Evolutionary conservation across 768 basidiomycete species (phyloP).

Genomic region (Leccinum boreale): DNA sequence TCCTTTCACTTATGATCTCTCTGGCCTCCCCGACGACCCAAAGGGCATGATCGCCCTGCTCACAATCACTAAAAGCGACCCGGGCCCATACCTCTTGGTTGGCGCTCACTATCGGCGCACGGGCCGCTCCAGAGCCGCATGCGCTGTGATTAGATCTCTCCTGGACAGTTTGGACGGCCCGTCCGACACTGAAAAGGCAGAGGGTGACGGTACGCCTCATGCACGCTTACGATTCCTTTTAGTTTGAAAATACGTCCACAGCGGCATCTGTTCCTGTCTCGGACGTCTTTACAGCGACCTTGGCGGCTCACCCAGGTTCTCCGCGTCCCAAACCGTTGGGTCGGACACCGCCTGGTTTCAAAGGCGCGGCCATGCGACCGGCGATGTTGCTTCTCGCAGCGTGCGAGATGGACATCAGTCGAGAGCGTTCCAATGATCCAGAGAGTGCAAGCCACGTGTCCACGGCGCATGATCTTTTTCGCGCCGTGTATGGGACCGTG

Average conservation of each 20-base stretch:
- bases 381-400: slow-evolving; percentile 31
- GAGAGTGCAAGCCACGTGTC: slow-evolving; percentile 20
- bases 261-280: slow-evolving; percentile 9
- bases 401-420: slow-evolving; percentile 32
- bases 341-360: slow-evolving; percentile 6
- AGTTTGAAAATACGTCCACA: slow-evolving; percentile 13
- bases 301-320: slow-evolving; percentile 6
- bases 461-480: slow-evolving; percentile 29
- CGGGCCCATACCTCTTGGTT: slow-evolving; percentile 30
- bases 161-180: slow-evolving; percentile 12
- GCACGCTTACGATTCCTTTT: slow-evolving; percentile 8
- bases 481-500: slow-evolving; percentile 27
- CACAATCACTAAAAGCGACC: slow-evolving; percentile 27
- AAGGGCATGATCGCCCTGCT: slow-evolving; percentile 26
- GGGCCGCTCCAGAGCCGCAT: slow-evolving; percentile 29
- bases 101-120: slow-evolving; percentile 34
- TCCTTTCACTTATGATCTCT: slow-evolving; percentile 27
- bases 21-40: slow-evolving; percentile 30
- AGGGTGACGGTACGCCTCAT: slow-evolving; percentile 25
- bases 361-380: slow-evolving; percentile 22
- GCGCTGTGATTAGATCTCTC: slow-evolving; percentile 26
- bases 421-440: slow-evolving; percentile 20
- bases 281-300: slow-evolving; percentile 6
- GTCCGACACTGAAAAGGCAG: slow-evolving; percentile 15
- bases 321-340: slow-evolving; percentile 8